A percentile compares a stretch with the other conserved stretches of the same genome.
Evolutionary conservation across 257 asterid genomes (phyloP).

Genomic region (Jaltomata sinuosa): DNA sequence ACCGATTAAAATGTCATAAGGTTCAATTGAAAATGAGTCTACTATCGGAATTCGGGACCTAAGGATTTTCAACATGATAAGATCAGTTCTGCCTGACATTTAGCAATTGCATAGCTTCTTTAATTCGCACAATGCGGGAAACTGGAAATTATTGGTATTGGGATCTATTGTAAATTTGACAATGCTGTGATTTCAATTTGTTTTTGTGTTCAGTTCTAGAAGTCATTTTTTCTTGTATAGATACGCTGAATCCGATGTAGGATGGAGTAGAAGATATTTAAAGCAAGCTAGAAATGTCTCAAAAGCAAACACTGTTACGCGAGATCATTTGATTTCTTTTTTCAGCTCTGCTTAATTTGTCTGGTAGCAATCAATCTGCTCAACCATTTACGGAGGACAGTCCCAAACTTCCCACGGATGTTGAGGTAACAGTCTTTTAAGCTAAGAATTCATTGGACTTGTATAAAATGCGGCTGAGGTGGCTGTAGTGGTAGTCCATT

Average conservation of each 20-base stretch:
- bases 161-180: not conserved
- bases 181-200: not conserved
- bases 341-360: not conserved
- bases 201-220: not conserved
- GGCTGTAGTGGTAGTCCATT: conserved; percentile 22
- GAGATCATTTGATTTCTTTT: not conserved
- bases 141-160: not conserved
- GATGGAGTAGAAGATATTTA: not conserved
- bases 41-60: not conserved
- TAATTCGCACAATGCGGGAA: not conserved
- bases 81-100: not conserved
- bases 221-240: not conserved
- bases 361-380: not conserved
- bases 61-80: not conserved
- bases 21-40: not conserved
- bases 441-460: conserved; percentile 5
- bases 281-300: not conserved
- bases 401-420: not conserved
- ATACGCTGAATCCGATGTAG: not conserved
- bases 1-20: not conserved
- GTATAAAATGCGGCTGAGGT: conserved; percentile 29
- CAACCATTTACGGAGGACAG: not conserved
- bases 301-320: not conserved
- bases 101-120: not conserved
- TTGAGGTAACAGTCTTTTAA: not conserved